Conservation (phyloP, 768 basidiomycete species). For the Coprinopsis cinerea region DNA sequence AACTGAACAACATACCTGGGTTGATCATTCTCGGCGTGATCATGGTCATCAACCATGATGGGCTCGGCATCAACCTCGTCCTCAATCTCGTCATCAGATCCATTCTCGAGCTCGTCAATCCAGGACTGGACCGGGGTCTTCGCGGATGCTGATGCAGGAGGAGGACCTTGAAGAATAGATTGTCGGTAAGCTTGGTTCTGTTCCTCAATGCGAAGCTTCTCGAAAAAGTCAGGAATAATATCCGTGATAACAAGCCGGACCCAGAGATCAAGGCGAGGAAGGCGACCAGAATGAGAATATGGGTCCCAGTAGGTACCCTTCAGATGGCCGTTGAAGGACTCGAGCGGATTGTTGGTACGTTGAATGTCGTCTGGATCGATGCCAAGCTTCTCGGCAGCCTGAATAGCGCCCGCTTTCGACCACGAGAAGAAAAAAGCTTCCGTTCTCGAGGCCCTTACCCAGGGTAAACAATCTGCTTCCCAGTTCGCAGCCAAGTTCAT, state of each 20-base stretch:
- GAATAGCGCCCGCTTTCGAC: conserved; percentile 21
- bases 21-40: no score
- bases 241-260: neutral
- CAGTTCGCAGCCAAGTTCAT: no score
- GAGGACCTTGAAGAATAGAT: neutral
- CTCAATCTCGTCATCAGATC: no score
- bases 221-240: conserved; percentile 5
- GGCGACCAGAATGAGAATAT: conserved; percentile 16
- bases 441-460: no score
- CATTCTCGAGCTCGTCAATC: no score
- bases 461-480: no score
- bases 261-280: conserved; percentile 7
- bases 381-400: conserved; percentile 20
- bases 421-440: conserved; percentile 22
- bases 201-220: neutral
- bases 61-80: no score
- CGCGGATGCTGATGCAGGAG: neutral
- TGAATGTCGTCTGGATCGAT: conserved; percentile 17
- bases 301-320: conserved; percentile 22
- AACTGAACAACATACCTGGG: no score
- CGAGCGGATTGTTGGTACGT: conserved; percentile 30
- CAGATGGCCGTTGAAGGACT: conserved; percentile 28
- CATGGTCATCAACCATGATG: no score
- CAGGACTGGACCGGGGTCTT: no score
- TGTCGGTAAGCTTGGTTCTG: neutral